A percentile compares a stretch with the other conserved stretches of the same genome.
phyloP scores from a whole-genome alignment of 1,284 basidiomycete species.

The Ustilago curta region DNA sequence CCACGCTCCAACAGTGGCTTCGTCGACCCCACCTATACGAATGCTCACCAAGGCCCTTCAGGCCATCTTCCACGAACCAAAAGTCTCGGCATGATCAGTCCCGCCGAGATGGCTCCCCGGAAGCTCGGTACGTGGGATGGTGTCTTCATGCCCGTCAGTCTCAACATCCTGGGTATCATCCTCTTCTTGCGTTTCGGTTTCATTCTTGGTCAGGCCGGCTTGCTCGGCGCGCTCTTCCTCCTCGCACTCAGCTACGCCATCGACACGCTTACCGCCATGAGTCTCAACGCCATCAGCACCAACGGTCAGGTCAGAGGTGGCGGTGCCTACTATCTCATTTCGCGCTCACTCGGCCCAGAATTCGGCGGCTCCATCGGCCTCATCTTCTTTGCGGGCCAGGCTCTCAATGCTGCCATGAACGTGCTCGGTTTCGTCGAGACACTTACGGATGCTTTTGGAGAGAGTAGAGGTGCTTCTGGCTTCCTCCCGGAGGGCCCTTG shows the following conservation, averaged over 20 bases:
- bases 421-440: slow-evolving; percentile 68
- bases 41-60: neutral
- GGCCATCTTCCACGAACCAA: slow-evolving; percentile 40
- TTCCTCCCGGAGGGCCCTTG: slow-evolving; percentile 66
- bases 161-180: slow-evolving; percentile 69
- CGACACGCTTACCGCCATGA: slow-evolving; percentile 66
- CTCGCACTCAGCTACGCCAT: slow-evolving; percentile 64
- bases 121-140: slow-evolving; percentile 69
- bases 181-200: slow-evolving; percentile 69
- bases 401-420: slow-evolving; percentile 68
- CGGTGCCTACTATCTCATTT: slow-evolving; percentile 68
- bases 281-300: slow-evolving; percentile 67
- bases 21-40: slow-evolving; percentile 15
- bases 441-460: slow-evolving; percentile 63
- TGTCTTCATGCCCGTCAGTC: slow-evolving; percentile 68
- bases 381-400: slow-evolving; percentile 67
- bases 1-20: slow-evolving; percentile 45
- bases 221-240: slow-evolving; percentile 63
- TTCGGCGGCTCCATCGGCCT: slow-evolving; percentile 69
- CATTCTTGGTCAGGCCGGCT: slow-evolving; percentile 66
- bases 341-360: slow-evolving; percentile 67
- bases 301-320: slow-evolving; percentile 68
- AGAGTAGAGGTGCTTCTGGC: slow-evolving; percentile 45
- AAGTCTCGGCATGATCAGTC: slow-evolving; percentile 58
- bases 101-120: slow-evolving; percentile 55